These are phyloP conservation scores for Ceratocystis alfenasii DNA, from an alignment of 2,329 filamentous ascomycete genomes.

Conservation along the genomic window DNA sequence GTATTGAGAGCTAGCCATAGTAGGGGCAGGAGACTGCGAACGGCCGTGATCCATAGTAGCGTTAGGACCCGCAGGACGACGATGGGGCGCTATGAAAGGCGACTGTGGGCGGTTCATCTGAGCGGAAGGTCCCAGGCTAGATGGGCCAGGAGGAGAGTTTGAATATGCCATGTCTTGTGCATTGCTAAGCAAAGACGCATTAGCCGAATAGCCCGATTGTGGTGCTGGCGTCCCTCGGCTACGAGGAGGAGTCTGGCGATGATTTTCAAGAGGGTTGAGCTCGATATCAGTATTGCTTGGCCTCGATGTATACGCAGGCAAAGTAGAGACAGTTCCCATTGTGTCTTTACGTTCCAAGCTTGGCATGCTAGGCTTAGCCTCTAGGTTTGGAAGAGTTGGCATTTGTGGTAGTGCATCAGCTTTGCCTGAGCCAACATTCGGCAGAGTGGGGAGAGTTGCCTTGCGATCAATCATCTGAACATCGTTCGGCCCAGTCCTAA, in stretches of 20 bases:
- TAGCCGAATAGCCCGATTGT: conserved; percentile 48
- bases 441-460: conserved; percentile 52
- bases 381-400: conserved; percentile 43
- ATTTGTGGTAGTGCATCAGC: conserved; percentile 43
- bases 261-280: conserved; percentile 39
- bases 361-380: conserved; percentile 19
- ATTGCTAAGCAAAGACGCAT: conserved; percentile 48
- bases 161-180: conserved; percentile 35
- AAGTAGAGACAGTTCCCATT: conserved; percentile 35
- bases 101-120: conserved; percentile 9
- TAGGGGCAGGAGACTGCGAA: conserved; percentile 31
- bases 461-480: conserved; percentile 40
- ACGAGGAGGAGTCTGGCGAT: conserved; percentile 37
- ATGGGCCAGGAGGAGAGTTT: conserved; percentile 2
- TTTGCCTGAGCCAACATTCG: conserved; percentile 32
- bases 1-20: conserved; percentile 27
- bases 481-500: conserved; percentile 41
- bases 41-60: conserved; percentile 41
- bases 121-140: conserved; percentile 8
- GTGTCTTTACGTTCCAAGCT: conserved; percentile 47
- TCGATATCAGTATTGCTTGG: conserved; percentile 45
- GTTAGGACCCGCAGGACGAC: conserved; percentile 12
- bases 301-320: conserved; percentile 51
- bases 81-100: conserved; percentile 15
- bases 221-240: conserved; percentile 36